A percentile compares a stretch with the other conserved stretches of the same genome.
phyloP scores from a whole-genome alignment of 768 basidiomycete genomes.

The Mycena indigotica region DNA sequence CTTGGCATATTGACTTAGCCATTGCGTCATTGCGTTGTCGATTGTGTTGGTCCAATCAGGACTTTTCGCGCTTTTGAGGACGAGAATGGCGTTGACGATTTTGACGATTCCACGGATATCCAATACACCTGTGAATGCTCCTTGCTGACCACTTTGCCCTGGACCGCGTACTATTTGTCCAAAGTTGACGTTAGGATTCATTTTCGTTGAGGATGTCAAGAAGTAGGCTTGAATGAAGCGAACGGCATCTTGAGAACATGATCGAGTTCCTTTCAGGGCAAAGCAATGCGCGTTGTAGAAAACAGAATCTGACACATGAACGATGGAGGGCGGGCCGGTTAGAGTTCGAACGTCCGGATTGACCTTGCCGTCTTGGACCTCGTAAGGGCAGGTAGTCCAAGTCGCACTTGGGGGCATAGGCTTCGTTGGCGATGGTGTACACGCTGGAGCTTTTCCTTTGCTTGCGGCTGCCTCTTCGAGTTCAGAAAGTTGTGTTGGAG shows the following conservation, averaged over 20 bases:
- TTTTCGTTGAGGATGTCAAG: slow-evolving; percentile 41
- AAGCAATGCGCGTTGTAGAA: slow-evolving; percentile 50
- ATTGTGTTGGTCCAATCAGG: slow-evolving; percentile 44
- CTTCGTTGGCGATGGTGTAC: slow-evolving; percentile 53
- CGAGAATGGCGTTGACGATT: slow-evolving; percentile 46
- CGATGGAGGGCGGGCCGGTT: slow-evolving; percentile 44
- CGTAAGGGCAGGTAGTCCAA: slow-evolving; percentile 49
- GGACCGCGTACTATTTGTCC: slow-evolving; percentile 58
- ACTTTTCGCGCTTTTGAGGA: slow-evolving; percentile 39
- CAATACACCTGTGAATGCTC: slow-evolving; percentile 56
- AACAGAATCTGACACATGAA: slow-evolving; percentile 43
- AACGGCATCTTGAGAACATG: slow-evolving; percentile 40
- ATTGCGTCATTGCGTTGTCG: slow-evolving; percentile 44
- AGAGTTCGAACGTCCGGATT: slow-evolving; percentile 57
- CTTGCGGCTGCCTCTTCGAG: slow-evolving; percentile 37
- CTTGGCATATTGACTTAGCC: slow-evolving; percentile 43
- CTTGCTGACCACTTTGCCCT: slow-evolving; percentile 41
- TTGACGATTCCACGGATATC: slow-evolving; percentile 55
- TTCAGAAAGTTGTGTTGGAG: slow-evolving; percentile 30
- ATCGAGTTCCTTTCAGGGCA: slow-evolving; percentile 33
- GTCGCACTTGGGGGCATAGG: slow-evolving; percentile 51
- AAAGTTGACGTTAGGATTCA: slow-evolving; percentile 59
- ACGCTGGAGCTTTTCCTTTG: slow-evolving; percentile 33
- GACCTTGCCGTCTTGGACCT: slow-evolving; percentile 52
- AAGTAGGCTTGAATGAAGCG: slow-evolving; percentile 50